A percentile compares a stretch with the other conserved stretches of the same genome.
Conservation (phyloP, 1,284 basidiomycete genomes). For the Heterobasidion parviporum region DNA sequence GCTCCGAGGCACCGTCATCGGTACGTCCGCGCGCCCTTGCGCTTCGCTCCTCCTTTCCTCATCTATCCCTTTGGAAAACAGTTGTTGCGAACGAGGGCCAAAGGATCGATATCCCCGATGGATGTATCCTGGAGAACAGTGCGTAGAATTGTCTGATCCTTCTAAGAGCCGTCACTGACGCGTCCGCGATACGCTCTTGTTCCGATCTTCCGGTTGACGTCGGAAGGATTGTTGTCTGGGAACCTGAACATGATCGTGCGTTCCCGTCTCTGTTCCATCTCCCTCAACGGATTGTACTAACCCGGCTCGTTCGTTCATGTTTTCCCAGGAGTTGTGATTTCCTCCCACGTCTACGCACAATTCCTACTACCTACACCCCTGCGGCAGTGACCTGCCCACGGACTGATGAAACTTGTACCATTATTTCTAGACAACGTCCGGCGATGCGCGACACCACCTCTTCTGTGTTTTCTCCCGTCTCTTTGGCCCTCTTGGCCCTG, state of each 20-base stretch:
- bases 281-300: neutral
- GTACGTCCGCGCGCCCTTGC: conserved; percentile 23
- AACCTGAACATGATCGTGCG: conserved; percentile 64
- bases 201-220: too few species aligned
- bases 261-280: conserved; percentile 7
- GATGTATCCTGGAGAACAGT: conserved; percentile 90
- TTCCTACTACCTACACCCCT: too few species aligned
- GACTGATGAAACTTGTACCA: neutral
- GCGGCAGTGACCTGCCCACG: neutral
- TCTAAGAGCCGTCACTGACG: neutral
- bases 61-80: conserved; percentile 12
- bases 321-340: too few species aligned
- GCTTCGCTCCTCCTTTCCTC: neutral
- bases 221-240: conserved; percentile 47
- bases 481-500: neutral
- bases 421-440: neutral
- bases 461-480: neutral
- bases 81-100: conserved; percentile 90
- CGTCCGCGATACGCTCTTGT: too few species aligned
- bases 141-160: conserved; percentile 15
- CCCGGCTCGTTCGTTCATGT: too few species aligned
- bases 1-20: conserved; percentile 80
- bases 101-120: conserved; percentile 93
- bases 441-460: neutral
- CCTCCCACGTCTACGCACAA: too few species aligned